Evolutionary conservation across 2,329 filamentous ascomycete genomes (phyloP).

Genomic region (Epicoccum sorghinum): DNA sequence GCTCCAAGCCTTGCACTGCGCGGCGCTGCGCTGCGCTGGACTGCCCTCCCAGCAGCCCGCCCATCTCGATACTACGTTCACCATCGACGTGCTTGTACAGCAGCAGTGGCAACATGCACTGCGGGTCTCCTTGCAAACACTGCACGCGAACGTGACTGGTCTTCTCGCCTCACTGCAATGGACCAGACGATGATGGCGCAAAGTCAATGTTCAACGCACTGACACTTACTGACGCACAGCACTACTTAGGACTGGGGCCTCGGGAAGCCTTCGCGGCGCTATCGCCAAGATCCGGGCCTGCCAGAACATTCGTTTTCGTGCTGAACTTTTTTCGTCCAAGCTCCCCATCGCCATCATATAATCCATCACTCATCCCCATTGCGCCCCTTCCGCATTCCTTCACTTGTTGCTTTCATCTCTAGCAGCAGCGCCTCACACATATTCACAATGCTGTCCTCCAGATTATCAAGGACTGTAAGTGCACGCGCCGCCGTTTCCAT

Average conservation of each 20-base stretch:
- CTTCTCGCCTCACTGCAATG: too few species aligned
- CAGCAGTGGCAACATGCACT: too few species aligned
- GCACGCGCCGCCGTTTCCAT: not conserved
- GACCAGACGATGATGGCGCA: too few species aligned
- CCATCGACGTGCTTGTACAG: too few species aligned
- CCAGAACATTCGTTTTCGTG: slow-evolving; percentile 32
- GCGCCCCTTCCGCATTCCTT: slow-evolving; percentile 27
- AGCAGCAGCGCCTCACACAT: slow-evolving; percentile 37
- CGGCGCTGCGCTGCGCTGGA: not conserved
- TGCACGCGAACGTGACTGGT: not conserved
- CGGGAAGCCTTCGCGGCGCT: slow-evolving; percentile 17
- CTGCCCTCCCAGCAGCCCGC: too few species aligned
- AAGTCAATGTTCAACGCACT: not conserved
- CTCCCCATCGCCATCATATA: slow-evolving; percentile 39
- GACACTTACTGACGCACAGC: not conserved
- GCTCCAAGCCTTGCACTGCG: not conserved
- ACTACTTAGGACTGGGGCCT: slow-evolving; percentile 11
- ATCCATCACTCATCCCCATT: slow-evolving; percentile 25
- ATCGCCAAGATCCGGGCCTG: slow-evolving; percentile 12
- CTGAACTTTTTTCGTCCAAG: slow-evolving; percentile 36
- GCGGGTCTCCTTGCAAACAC: not conserved
- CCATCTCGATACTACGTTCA: too few species aligned
- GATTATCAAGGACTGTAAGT: slow-evolving; percentile 51
- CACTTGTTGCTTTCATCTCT: slow-evolving; percentile 37
- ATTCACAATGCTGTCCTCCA: slow-evolving; percentile 49